A percentile compares a stretch with the other conserved stretches of the same genome.
Evolutionary conservation across 208 protist genomes (phyloP).

Genomic region (Endotrypanum monterogeii): DNA sequence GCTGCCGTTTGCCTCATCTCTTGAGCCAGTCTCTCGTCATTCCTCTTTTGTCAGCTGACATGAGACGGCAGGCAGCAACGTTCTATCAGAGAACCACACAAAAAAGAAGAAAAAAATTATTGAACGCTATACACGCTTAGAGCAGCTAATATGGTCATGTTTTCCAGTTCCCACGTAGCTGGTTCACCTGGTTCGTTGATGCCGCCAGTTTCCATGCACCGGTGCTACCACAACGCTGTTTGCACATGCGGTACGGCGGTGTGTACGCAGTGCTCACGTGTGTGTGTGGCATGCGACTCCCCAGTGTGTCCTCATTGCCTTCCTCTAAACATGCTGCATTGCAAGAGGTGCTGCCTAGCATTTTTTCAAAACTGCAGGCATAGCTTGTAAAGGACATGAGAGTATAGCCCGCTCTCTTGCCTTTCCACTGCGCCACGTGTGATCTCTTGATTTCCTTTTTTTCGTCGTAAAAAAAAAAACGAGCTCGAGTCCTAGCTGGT

Average conservation of each 20-base stretch:
- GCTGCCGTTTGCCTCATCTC: not conserved
- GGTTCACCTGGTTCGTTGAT: constrained; percentile 1
- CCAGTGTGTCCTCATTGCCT: constrained; percentile 66
- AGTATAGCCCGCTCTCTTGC: not conserved
- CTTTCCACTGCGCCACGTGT: not conserved
- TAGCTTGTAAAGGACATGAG: constrained; percentile 37
- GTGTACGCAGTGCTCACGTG: constrained; percentile 58
- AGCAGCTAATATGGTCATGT: constrained; percentile 1
- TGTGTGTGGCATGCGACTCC: constrained; percentile 71
- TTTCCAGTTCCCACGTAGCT: constrained; percentile 11
- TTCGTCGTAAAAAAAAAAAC: not conserved
- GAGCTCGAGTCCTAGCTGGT: not conserved
- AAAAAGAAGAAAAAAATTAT: not conserved
- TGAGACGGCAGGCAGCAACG: not conserved
- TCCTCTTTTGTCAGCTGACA: not conserved
- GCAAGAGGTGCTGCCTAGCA: constrained; percentile 67
- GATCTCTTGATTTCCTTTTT: not conserved
- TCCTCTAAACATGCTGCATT: constrained; percentile 62
- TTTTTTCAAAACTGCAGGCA: constrained; percentile 59
- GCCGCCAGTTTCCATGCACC: constrained; percentile 30
- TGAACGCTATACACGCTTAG: not conserved
- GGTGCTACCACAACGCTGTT: constrained; percentile 40
- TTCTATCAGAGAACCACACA: too few relatives aligned
- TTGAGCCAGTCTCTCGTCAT: not conserved
- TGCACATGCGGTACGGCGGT: constrained; percentile 59